Percentiles rank a stretch among this genome's conserved stretches.
phyloP scores from a whole-genome alignment of 257 asterid genomes.

The Petunia axillaris region DNA sequence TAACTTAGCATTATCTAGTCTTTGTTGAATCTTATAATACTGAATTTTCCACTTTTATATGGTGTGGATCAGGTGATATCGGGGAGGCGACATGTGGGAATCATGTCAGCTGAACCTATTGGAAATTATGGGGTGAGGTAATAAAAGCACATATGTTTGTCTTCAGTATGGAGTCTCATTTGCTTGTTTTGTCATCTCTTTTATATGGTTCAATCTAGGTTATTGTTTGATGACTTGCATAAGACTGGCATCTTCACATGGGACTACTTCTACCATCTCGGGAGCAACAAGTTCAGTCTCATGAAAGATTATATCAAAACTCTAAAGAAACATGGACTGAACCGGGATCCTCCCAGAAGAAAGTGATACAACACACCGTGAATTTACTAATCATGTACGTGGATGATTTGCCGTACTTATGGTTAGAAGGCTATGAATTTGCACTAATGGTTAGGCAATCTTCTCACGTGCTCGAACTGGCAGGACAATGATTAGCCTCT shows the following conservation, averaged over 20 bases:
- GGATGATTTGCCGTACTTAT: background rate
- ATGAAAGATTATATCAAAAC: conserved; percentile 73
- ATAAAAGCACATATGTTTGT: conserved; percentile 10
- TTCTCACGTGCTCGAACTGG: background rate
- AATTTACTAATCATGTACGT: background rate
- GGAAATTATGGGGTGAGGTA: conserved; percentile 98
- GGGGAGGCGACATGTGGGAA: conserved; percentile 82
- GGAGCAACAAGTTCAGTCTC: conserved; percentile 70
- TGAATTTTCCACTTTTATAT: background rate
- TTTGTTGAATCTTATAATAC: background rate
- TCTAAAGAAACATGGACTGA: conserved; percentile 73
- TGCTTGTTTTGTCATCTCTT: conserved; percentile 18
- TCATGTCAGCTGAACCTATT: conserved; percentile 83
- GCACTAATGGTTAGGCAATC: background rate
- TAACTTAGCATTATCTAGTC: background rate
- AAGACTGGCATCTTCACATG: conserved; percentile 88
- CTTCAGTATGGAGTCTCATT: background rate
- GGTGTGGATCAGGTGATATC: conserved; percentile 60
- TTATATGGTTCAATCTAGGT: conserved; percentile 44
- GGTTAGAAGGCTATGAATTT: background rate
- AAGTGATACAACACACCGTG: conserved; percentile 38
- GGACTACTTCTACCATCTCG: conserved; percentile 82
- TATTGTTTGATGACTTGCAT: conserved; percentile 82
- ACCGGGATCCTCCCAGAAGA: conserved; percentile 68
- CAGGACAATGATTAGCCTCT: conserved; percentile 2